A percentile compares a stretch with the other conserved stretches of the same genome.
These are phyloP conservation scores for Thinopyrum elongatum DNA, from an alignment of 176 grass and related monocot genomes.

Conservation along the genomic window DNA sequence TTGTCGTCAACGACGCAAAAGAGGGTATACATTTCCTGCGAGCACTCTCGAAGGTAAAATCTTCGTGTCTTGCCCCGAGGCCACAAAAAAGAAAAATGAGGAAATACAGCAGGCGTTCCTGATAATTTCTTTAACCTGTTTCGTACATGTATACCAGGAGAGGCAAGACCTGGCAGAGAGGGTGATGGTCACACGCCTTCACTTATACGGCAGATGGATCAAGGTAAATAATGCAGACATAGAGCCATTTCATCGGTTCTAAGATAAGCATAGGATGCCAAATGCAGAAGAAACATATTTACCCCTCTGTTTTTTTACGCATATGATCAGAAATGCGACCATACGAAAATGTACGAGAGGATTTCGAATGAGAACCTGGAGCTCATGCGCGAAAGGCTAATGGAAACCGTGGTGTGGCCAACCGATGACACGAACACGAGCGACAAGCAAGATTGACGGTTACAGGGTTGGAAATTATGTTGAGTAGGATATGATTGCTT, in stretches of 20 bases:
- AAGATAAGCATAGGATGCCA: background rate
- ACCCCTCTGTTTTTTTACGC: background rate
- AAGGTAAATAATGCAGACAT: constrained; percentile 43
- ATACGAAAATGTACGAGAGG: constrained; percentile 77
- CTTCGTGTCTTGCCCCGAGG: background rate
- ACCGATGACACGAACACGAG: constrained; percentile 55
- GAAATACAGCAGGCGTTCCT: background rate
- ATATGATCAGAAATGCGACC: constrained; percentile 77
- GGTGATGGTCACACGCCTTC: constrained; percentile 92
- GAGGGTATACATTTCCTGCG: constrained; percentile 72
- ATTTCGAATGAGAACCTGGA: constrained; percentile 88
- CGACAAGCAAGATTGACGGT: constrained; percentile 45
- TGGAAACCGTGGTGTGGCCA: constrained; percentile 85
- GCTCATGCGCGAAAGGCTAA: constrained; percentile 76
- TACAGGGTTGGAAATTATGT: background rate
- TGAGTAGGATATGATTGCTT: background rate
- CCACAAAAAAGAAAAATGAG: background rate
- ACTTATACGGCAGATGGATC: constrained; percentile 88
- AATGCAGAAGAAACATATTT: background rate
- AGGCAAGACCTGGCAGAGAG: constrained; percentile 85
- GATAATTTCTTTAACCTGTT: background rate
- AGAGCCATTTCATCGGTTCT: background rate
- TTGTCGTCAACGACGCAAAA: constrained; percentile 46
- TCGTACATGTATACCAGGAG: constrained; percentile 37
- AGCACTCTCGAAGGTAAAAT: constrained; percentile 61